Base-by-base conservation (phyloP, 305 asterid species). In the Salvia sclarea region DNA sequence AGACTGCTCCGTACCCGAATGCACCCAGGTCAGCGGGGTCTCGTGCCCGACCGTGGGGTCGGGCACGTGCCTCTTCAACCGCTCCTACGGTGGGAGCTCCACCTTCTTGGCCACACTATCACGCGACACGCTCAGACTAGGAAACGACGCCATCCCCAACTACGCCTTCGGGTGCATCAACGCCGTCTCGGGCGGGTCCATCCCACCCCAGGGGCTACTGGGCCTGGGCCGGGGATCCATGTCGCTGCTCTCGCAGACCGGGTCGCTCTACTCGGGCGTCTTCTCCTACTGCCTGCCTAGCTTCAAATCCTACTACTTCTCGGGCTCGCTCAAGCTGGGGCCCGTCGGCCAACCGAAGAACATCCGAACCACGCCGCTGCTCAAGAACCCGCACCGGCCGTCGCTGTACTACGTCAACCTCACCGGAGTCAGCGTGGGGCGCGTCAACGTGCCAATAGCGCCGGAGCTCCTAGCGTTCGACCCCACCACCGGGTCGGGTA, bases 241-340 rank as follows among this genome's bases (percentile, higher is more conserved):
- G 88, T 91, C 97, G 4, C 52, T 93, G 69, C 80, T 85, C 61
- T 79, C 95, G 0, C 97, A 93, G 66, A 66, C 97, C 54, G 86
- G 90, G 38, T 59, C 92, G 5, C 76, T 78, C 21, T 90, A 85
- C 58, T 84, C 96, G 3, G 96, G 97, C 0, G 77, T 91, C 14
- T 93, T 93, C 76, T 93, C 97, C 0, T 91, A 88, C 37, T 93
- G 98, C 55, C 63, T 93, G 1, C 98, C 97, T 0, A 93, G 97
- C 68, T 93, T 91, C 85, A 84, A 75, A 62, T 87, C 94, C 0
- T 92, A 82, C 76, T 92, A 88, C 75, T 92, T 92, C 71, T 92
- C 98, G 0, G 96, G 98, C n/a, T 92, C 96, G 0, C 96, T 92
- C 64, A 90, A 80, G 62, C 96, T 92, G 54, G 97, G 98, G 0